A percentile compares a stretch with the other conserved stretches of the same genome.
phyloP scores from a whole-genome alignment of 192 early-diverging fungal species.

The Jimgerdemannia flammicorona region DNA sequence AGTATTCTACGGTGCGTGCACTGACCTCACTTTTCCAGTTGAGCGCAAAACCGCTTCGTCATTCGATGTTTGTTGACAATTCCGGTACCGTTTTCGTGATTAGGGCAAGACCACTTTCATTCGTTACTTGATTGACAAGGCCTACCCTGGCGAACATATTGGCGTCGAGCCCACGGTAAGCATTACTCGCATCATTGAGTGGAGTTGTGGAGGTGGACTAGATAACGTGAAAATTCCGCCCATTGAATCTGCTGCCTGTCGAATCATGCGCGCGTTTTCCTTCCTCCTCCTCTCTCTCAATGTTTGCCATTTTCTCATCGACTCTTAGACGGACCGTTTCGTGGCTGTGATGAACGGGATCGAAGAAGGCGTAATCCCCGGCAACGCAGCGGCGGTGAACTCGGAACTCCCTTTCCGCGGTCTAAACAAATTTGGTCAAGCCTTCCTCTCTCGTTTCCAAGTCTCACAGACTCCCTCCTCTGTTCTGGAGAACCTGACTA shows the following conservation, averaged over 20 bases:
- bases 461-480: constrained; percentile 78
- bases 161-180: constrained; percentile 79
- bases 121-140: constrained; percentile 66
- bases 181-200: not conserved
- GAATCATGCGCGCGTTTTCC: not conserved
- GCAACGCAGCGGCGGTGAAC: constrained; percentile 82
- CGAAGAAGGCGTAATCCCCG: constrained; percentile 77
- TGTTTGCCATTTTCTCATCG: not conserved
- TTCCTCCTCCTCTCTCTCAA: not conserved
- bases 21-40: not conserved
- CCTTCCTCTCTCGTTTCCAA: constrained; percentile 81
- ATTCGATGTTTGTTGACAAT: not conserved
- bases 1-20: constrained; percentile 73
- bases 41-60: not conserved
- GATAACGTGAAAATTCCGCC: not conserved
- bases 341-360: constrained; percentile 78
- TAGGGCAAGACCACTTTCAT: constrained; percentile 86
- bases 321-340: constrained; percentile 71
- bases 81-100: not conserved
- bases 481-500: constrained; percentile 73
- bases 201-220: not conserved
- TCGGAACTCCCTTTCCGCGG: constrained; percentile 80
- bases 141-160: constrained; percentile 80
- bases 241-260: not conserved
- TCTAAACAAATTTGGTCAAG: constrained; percentile 75